phyloP scores from a whole-genome alignment of 73 alveolate species.

The Paramecium sexaurelia region DNA sequence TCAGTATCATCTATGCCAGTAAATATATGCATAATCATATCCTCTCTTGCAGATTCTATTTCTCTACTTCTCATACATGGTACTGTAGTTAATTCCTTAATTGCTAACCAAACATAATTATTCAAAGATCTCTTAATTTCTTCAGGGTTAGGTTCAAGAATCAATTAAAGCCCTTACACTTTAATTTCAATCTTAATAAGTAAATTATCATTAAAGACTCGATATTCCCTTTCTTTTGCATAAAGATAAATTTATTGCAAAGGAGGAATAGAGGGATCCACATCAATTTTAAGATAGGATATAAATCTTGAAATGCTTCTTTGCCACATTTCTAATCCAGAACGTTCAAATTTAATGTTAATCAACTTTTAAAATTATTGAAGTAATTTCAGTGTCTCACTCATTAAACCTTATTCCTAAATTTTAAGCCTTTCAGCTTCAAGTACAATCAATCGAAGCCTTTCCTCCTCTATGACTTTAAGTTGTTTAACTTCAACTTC shows the following conservation, averaged over 20 bases:
- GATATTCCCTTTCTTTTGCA: conserved; percentile 46
- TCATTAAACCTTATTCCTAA: conserved; percentile 32
- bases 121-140: neutral
- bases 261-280: neutral
- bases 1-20: neutral
- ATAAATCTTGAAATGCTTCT: conserved; percentile 42
- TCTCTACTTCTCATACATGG: conserved; percentile 62
- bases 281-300: neutral
- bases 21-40: conserved; percentile 40
- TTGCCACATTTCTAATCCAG: conserved; percentile 46
- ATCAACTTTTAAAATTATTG: conserved; percentile 6
- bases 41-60: conserved; percentile 51
- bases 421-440: conserved; percentile 59
- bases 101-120: conserved; percentile 44
- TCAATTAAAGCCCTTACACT: neutral
- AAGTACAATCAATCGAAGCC: conserved; percentile 35
- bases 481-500: conserved; percentile 59
- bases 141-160: conserved; percentile 37
- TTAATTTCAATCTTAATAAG: neutral
- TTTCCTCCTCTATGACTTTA: conserved; percentile 51
- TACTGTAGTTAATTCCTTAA: conserved; percentile 40
- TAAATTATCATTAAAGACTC: conserved; percentile 2
- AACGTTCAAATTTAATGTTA: conserved; percentile 30
- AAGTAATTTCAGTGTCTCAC: neutral
- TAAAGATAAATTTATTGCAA: conserved; percentile 8